Evolutionary conservation across 148 eudicot species (phyloP).

Genomic region (Rheum nobile): DNA sequence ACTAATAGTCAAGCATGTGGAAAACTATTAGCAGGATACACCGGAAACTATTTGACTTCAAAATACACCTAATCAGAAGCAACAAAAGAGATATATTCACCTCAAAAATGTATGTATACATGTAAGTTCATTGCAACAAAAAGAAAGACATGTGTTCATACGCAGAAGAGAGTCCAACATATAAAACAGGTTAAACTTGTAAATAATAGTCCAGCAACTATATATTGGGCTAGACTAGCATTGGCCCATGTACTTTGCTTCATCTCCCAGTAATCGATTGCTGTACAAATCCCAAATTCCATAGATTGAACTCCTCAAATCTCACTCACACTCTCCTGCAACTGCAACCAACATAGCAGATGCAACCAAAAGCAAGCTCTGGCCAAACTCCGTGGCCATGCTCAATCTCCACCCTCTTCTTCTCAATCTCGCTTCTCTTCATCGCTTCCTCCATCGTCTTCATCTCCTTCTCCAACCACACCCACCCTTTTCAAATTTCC

Average conservation of each 20-base stretch:
- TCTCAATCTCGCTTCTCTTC: conserved; percentile 31
- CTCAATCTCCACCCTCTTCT: conserved; percentile 30
- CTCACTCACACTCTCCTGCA: not conserved
- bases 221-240: not conserved
- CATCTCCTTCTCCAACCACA: conserved; percentile 13
- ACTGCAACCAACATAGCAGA: not conserved
- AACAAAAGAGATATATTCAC: too few species aligned
- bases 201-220: too few species aligned
- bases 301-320: not conserved
- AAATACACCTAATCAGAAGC: not conserved
- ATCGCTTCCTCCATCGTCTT: conserved; percentile 21
- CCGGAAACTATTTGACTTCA: too few species aligned
- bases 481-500: conserved; percentile 11
- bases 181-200: too few species aligned
- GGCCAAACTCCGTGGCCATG: conserved; percentile 4
- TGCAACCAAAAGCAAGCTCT: not conserved
- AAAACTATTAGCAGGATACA: too few species aligned
- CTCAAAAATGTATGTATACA: too few species aligned
- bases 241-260: not conserved
- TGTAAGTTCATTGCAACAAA: too few species aligned
- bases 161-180: too few species aligned
- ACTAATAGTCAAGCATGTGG: too few species aligned
- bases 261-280: too few species aligned
- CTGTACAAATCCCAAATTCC: not conserved
- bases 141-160: too few species aligned